Percentiles rank a stretch among this genome's conserved stretches.
These are phyloP conservation scores for Hypoxylon perforatum DNA, from an alignment of 495 filamentous ascomycete species.

Conservation along the genomic window DNA sequence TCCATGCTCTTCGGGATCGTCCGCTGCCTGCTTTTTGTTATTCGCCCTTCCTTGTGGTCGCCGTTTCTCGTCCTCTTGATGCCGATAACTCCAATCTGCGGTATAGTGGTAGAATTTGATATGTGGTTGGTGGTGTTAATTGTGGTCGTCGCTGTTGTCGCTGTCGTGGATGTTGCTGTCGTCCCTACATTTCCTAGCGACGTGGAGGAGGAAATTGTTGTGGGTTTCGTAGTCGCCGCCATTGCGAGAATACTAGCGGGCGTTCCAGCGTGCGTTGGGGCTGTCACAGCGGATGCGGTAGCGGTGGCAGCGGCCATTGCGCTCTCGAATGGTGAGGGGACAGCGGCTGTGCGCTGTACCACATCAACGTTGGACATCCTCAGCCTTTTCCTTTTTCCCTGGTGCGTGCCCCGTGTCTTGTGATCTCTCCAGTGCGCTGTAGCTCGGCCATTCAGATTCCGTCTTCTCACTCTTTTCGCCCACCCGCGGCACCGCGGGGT, in stretches of 20 bases:
- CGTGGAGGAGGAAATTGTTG: constrained; percentile 20
- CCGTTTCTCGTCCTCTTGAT: constrained; percentile 45
- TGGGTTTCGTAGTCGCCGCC: constrained; percentile 35
- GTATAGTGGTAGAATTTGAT: constrained; percentile 12
- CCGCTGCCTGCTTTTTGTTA: constrained; percentile 45
- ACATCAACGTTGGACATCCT: constrained; percentile 51
- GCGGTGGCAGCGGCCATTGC: constrained; percentile 44
- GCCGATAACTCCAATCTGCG: constrained; percentile 38
- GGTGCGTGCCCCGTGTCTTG: constrained; percentile 46
- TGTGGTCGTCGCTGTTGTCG: constrained; percentile 21
- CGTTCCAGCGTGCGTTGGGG: constrained; percentile 6
- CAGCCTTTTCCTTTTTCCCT: constrained; percentile 41
- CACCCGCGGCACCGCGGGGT: constrained; percentile 47
- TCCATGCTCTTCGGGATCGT: constrained; percentile 61
- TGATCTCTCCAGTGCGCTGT: constrained; percentile 44
- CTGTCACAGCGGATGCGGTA: constrained; percentile 27
- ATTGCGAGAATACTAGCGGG: constrained; percentile 17
- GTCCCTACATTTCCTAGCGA: no score
- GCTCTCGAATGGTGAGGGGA: constrained; percentile 45
- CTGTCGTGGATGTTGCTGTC: constrained; percentile 19
- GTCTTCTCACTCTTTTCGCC: constrained; percentile 38
- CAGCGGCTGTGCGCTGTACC: constrained; percentile 47
- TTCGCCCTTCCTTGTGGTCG: constrained; percentile 45
- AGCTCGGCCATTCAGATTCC: constrained; percentile 50
- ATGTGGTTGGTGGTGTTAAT: background rate